Percentiles rank a stretch among this genome's conserved stretches.
Evolutionary conservation across 495 filamentous ascomycete genomes (phyloP).

Genomic region (Talaromyces trachyspermus): DNA sequence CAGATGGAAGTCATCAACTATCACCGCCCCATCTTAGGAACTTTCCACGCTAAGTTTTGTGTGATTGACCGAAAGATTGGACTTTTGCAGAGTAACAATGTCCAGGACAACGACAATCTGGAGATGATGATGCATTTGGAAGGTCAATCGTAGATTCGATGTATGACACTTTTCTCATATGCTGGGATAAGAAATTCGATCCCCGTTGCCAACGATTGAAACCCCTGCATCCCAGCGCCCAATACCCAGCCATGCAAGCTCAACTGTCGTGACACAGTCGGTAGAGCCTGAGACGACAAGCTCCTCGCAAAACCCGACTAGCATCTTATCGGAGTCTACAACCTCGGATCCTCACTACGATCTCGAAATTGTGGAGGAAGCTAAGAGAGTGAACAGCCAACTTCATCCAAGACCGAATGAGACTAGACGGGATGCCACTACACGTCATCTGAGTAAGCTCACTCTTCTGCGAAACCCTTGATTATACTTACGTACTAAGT

Average conservation of each 20-base stretch:
- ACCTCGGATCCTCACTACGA: slow-evolving; percentile 58
- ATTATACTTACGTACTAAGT: slow-evolving; percentile 2
- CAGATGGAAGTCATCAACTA: slow-evolving; percentile 69
- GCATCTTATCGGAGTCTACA: slow-evolving; percentile 47
- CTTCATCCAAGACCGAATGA: slow-evolving; percentile 43
- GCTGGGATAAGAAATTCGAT: slow-evolving; percentile 58
- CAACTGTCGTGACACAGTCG: not conserved
- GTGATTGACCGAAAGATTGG: slow-evolving; percentile 64
- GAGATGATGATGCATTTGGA: slow-evolving; percentile 78
- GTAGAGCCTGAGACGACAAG: not conserved
- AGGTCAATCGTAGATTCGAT: slow-evolving; percentile 66
- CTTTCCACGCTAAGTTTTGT: slow-evolving; percentile 72
- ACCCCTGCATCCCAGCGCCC: slow-evolving; percentile 39
- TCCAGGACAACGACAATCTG: slow-evolving; percentile 69
- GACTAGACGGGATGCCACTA: slow-evolving; percentile 46
- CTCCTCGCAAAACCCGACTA: slow-evolving; percentile 14
- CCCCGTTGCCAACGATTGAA: slow-evolving; percentile 52
- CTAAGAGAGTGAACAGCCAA: slow-evolving; percentile 48
- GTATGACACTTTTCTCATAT: slow-evolving; percentile 64
- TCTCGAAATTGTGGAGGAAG: slow-evolving; percentile 46
- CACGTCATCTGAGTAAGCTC: slow-evolving; percentile 50
- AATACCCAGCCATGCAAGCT: slow-evolving; percentile 21
- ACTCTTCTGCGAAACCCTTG: not conserved
- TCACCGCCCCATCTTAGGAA: slow-evolving; percentile 65
- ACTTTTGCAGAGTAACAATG: slow-evolving; percentile 67